Conservation (phyloP, 495 filamentous ascomycete species). For the Delitschia confertaspora region DNA sequence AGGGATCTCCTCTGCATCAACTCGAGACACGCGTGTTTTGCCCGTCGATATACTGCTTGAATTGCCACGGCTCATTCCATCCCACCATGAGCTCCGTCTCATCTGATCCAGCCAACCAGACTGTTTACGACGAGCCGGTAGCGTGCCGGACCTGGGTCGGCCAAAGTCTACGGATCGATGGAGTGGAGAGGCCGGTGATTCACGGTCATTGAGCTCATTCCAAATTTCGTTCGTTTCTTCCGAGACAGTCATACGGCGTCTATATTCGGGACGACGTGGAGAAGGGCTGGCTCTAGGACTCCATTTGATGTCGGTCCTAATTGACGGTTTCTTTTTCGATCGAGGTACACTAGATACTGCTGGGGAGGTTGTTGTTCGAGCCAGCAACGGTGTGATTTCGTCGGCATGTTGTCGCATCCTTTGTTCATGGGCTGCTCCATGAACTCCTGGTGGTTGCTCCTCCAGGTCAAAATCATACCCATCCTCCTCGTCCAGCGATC, state of each 20-base stretch:
- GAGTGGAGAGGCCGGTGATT: slow-evolving; percentile 13
- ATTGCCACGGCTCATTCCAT: slow-evolving; percentile 5
- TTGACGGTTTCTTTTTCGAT: slow-evolving; percentile 20
- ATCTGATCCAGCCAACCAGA: slow-evolving; percentile 12
- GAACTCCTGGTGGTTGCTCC: slow-evolving; percentile 22
- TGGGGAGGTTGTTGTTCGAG: slow-evolving; percentile 16
- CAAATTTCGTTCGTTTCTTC: slow-evolving; percentile 31
- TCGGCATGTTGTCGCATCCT: slow-evolving; percentile 13
- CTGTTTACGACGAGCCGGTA: slow-evolving; percentile 17
- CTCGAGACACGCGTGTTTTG: slow-evolving; percentile 12
- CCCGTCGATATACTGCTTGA: slow-evolving; percentile 12
- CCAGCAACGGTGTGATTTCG: slow-evolving; percentile 24
- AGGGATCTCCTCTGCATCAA: slow-evolving; percentile 2
- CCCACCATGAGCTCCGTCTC: slow-evolving; percentile 26
- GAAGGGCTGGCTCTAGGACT: slow-evolving; percentile 15
- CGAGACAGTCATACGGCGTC: slow-evolving; percentile 26
- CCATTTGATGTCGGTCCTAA: slow-evolving; percentile 3
- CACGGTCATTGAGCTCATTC: slow-evolving; percentile 34
- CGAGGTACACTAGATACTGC: background rate
- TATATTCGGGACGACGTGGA: slow-evolving; percentile 13
- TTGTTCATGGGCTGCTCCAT: slow-evolving; percentile 12
- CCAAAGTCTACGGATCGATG: slow-evolving; percentile 19
- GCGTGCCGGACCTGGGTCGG: slow-evolving; percentile 20
- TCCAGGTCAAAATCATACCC: slow-evolving; percentile 47
- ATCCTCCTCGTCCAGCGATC: slow-evolving; percentile 21